Base-by-base conservation (phyloP, 768 basidiomycete species). In the Podaxis sp. region DNA sequence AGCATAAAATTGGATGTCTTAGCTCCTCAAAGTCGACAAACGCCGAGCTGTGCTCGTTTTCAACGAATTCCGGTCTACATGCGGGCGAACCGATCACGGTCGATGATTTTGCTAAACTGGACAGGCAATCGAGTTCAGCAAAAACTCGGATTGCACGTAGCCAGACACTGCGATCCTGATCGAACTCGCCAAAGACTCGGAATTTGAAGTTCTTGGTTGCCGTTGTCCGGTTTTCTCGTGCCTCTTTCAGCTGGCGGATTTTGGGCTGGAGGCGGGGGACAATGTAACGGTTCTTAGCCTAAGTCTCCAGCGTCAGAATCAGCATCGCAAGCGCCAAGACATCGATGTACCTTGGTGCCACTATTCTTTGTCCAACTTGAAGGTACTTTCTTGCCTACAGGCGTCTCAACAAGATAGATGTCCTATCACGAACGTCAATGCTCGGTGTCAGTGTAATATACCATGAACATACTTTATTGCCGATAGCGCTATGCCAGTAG, bases 101-200 rank as follows among this genome's bases (percentile, higher is more conserved):
- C 1, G 95, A 97, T 0, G 94, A 84, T 73, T 93, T 96, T 4
- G 96, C 92, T 52, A 99, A 77, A 67, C 93, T 93, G 73, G 96
- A 87, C 22, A 99, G 77, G 73, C 97, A 99, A 73, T 99, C 97
- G n/a, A 99, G 81, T 76, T 99, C 96, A 6, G 97, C 90, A 55
- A 96, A 83, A 15, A 93, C 87, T 40, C 93, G 86, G 65, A 95
- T 82, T 11, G 89, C 86, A n/a, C 88, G 85, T 69, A 95, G 75
- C 93, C 93, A 96, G 15, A 89, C 75, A 13, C 84, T 80, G 49
- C 92, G 87, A 70, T 96, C 92, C 3, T 82, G 75, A 71, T 94
- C 92, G 68, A 96, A 95, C 74, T 94, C 92, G 30, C 79, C 83
- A 68, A 82, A 96, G 17, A 96, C 77, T 42, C 88, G 84, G 70